phyloP scores from a whole-genome alignment of 257 asterid species.

The Solanum habrochaites region DNA sequence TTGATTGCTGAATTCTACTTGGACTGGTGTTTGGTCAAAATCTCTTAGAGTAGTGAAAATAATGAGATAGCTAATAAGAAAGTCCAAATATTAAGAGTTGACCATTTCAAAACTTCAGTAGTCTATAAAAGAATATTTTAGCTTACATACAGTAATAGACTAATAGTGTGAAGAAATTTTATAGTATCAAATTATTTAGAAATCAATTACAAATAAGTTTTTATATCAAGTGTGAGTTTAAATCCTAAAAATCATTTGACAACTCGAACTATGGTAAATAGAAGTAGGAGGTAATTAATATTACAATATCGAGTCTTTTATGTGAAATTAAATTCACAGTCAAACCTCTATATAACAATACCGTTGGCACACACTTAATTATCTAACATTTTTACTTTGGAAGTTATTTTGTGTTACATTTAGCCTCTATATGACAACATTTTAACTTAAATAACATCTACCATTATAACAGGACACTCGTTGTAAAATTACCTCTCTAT shows the following conservation, averaged over 20 bases:
- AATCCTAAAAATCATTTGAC: background rate
- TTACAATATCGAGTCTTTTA: background rate
- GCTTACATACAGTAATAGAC: background rate
- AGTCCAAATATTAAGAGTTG: constrained; percentile 15
- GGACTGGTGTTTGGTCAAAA: constrained; percentile 26
- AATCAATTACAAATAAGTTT: background rate
- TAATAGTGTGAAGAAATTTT: background rate
- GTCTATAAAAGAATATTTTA: background rate
- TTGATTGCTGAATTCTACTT: constrained; percentile 27
- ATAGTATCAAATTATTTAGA: background rate
- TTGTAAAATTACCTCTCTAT: background rate
- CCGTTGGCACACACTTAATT: background rate
- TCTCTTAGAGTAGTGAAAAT: background rate
- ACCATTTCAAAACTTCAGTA: constrained; percentile 27
- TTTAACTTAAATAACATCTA: background rate
- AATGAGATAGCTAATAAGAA: background rate
- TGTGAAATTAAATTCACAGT: background rate
- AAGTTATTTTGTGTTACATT: background rate
- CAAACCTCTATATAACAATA: background rate
- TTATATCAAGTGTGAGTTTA: background rate
- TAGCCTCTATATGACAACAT: background rate
- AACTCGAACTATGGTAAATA: background rate
- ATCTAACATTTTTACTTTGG: background rate
- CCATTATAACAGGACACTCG: background rate
- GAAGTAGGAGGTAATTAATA: background rate